These are phyloP conservation scores for Pichia insulana DNA, from an alignment of 805 yeast species.

Conservation along the genomic window DNA sequence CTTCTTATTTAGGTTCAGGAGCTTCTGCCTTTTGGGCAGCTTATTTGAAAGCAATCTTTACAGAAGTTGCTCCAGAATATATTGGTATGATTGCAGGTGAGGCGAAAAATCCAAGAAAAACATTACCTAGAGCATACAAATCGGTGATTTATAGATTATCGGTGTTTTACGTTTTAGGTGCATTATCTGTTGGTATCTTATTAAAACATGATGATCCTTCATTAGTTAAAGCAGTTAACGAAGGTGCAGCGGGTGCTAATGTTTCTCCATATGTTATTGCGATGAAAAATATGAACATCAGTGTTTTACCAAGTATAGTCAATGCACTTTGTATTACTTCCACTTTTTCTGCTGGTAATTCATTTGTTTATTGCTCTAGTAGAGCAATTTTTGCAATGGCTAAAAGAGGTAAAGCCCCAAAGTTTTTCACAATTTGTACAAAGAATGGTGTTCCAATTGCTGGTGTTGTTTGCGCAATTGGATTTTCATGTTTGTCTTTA, in stretches of 20 bases:
- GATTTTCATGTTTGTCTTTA: slow-evolving; percentile 21
- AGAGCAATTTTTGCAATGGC: slow-evolving; percentile 63
- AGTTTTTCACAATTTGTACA: slow-evolving; percentile 51
- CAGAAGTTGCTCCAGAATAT: slow-evolving; percentile 77
- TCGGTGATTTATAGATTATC: slow-evolving; percentile 64
- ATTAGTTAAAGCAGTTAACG: slow-evolving; percentile 47
- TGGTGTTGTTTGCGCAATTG: slow-evolving; percentile 27
- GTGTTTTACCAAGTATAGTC: slow-evolving; percentile 64
- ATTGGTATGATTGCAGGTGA: slow-evolving; percentile 83
- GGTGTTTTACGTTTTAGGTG: slow-evolving; percentile 62
- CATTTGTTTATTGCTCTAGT: slow-evolving; percentile 67
- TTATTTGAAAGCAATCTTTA: slow-evolving; percentile 62
- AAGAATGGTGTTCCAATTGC: slow-evolving; percentile 47
- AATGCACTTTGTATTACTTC: slow-evolving; percentile 70
- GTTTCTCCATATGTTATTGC: slow-evolving; percentile 80
- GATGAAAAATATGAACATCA: slow-evolving; percentile 61
- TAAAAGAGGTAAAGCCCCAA: slow-evolving; percentile 65
- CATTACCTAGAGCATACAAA: slow-evolving; percentile 67
- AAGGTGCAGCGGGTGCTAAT: slow-evolving; percentile 66
- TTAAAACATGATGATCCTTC: slow-evolving; percentile 62
- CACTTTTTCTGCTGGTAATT: slow-evolving; percentile 79
- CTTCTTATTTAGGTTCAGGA: slow-evolving; percentile 46
- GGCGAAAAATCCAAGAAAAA: slow-evolving; percentile 48
- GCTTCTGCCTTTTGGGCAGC: slow-evolving; percentile 62
- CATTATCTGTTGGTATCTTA: slow-evolving; percentile 70